Evolutionary conservation across 345 rosid species (phyloP).

Genomic region (Brassica carinata): DNA sequence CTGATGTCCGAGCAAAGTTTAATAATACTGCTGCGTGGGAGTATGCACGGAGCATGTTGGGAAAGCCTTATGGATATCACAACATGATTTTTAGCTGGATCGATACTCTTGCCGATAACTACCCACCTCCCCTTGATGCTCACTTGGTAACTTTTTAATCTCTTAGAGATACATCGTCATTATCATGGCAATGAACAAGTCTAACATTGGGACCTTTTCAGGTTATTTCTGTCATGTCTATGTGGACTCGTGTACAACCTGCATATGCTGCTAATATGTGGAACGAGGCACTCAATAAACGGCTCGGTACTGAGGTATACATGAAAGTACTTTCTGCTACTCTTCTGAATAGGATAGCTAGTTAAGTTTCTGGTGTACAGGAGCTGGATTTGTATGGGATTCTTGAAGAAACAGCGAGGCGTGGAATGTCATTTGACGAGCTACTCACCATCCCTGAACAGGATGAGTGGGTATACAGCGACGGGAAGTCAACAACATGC

Average conservation of each 20-base stretch:
- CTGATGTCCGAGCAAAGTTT: constrained; percentile 72
- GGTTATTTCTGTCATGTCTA: constrained; percentile 97
- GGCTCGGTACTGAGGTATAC: constrained; percentile 88
- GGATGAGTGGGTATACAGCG: constrained; percentile 96
- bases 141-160: constrained; percentile 54
- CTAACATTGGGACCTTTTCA: no score
- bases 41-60: constrained; percentile 88
- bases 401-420: constrained; percentile 75
- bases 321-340: background rate
- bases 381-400: constrained; percentile 78
- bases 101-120: constrained; percentile 85
- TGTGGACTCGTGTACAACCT: constrained; percentile 98
- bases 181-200: no score
- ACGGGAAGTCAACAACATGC: constrained; percentile 93
- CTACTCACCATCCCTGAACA: constrained; percentile 85
- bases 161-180: no score
- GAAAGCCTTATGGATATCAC: constrained; percentile 99
- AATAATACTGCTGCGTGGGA: constrained; percentile 96
- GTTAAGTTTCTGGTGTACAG: constrained; percentile 42
- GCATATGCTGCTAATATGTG: constrained; percentile 98
- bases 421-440: constrained; percentile 80
- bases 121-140: constrained; percentile 99
- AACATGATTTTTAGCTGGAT: constrained; percentile 99
- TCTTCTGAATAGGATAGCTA: background rate
- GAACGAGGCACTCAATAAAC: constrained; percentile 97